Conservation (phyloP, 2,329 filamentous ascomycete genomes). For the Botrytis squamosa region DNA sequence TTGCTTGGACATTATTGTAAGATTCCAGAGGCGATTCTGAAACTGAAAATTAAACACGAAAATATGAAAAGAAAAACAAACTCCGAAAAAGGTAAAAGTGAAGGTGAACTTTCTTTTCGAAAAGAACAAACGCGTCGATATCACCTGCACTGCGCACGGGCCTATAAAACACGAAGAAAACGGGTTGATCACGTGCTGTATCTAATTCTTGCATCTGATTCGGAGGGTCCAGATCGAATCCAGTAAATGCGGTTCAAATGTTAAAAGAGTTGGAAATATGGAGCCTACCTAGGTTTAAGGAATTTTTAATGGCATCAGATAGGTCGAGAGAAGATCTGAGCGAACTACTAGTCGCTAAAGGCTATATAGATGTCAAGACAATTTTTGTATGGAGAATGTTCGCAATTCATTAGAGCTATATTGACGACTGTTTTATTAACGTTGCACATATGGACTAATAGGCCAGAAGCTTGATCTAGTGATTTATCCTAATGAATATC, state of each 20-base stretch:
- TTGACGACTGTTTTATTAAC: neutral
- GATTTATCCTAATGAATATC: neutral
- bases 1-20: neutral
- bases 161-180: neutral
- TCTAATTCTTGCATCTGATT: neutral
- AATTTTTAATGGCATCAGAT: neutral
- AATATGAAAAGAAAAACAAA: neutral
- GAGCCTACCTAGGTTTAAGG: neutral
- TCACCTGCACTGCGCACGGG: neutral
- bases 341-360: neutral
- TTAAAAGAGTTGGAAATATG: neutral
- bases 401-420: neutral
- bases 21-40: neutral
- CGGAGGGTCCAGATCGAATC: neutral
- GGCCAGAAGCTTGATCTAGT: neutral
- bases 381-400: neutral
- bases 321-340: neutral
- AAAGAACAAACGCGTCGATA: neutral
- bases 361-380: neutral
- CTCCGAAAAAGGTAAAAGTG: neutral
- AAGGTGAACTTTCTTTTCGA: slow-evolving; percentile 12
- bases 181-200: neutral
- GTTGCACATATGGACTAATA: neutral
- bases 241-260: neutral
- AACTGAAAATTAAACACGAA: neutral